Percentiles rank a stretch among this genome's conserved stretches.
Evolutionary conservation across 202 grass and related monocot species (phyloP).

Genomic region (Panicum hallii): DNA sequence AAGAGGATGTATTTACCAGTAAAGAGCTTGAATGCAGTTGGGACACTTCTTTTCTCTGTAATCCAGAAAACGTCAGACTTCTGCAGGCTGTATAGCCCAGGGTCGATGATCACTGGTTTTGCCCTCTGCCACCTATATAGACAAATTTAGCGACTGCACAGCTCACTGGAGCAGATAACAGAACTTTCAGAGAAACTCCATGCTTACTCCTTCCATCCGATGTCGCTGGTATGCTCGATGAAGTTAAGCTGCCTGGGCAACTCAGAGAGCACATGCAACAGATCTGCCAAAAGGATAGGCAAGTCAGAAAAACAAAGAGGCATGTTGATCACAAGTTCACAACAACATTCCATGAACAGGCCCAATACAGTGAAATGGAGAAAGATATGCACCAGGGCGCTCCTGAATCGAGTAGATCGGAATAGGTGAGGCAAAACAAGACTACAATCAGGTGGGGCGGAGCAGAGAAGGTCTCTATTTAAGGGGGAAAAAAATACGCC

Average conservation of each 20-base stretch:
- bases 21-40: conserved; percentile 98
- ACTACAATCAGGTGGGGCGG: conserved; percentile 22
- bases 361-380: neutral
- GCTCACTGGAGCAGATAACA: conserved; percentile 32
- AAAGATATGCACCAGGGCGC: neutral
- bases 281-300: conserved; percentile 60
- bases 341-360: conserved; percentile 34
- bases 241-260: conserved; percentile 91
- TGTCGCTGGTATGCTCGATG: conserved; percentile 95
- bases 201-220: conserved; percentile 98
- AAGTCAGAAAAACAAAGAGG: conserved; percentile 33
- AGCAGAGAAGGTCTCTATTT: conserved; percentile 30
- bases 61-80: conserved; percentile 98
- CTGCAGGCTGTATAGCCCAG: conserved; percentile 88
- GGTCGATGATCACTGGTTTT: conserved; percentile 92
- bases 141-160: conserved; percentile 36
- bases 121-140: conserved; percentile 87
- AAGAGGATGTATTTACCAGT: conserved; percentile 64
- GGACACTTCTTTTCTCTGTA: conserved; percentile 93
- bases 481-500: conserved; percentile 47
- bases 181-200: conserved; percentile 6
- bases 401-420: conserved; percentile 27
- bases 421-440: conserved; percentile 38
- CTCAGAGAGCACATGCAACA: conserved; percentile 76
- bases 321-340: conserved; percentile 19